Evolutionary conservation across 805 yeast genomes (phyloP), one percentile per base, ranked within the genome.

Genomic region (Wickerhamiella sergipiensis): DNA sequence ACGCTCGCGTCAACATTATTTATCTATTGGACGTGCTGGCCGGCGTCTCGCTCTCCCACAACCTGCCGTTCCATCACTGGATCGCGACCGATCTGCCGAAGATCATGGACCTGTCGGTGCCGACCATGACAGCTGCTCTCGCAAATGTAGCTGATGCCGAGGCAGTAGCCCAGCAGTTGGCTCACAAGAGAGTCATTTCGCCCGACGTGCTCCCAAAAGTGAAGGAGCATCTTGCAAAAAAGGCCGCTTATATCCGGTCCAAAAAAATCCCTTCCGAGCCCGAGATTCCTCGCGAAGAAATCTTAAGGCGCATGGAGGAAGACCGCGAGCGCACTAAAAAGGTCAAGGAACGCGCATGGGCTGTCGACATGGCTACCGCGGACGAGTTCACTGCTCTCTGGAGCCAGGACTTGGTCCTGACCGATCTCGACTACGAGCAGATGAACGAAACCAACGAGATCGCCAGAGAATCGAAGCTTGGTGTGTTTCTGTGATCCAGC

Each of bases 281-380:
- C 38, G 54, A 48, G 13, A 43, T 69, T 24, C 58, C 72, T 1
- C 62, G 61, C 33, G 74, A 78, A 46, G 86, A 82, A 57, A 79
- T 85, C 17, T 63, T 87, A 17, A 74, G 78, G 38, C 70, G 97
- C 53, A 87, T 90, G 81, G 97, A 90, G 63, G 89, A 83, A 55
- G 97, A 90, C 63, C 71, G 98, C 57, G 98, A 90, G 63, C 71
- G 95, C 43, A 45, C 86, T 61, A 90, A 90, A 63, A 75, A 85
- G 56, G 76, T 83, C 13, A 87, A 89, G 58, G 97, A 90, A 60
- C 77, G 75, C 10, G 71, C 80, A 21, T 87, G 96, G 95, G 74
- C 80, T 9, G 79, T 83, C 0, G 59, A 56, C 26, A 48, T 57
- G 21, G 73, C 71, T 31, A 66, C 85, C 52, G 70, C 74, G 0